Base-by-base conservation (phyloP, 257 asterid genomes). In the Osmanthus fragrans region DNA sequence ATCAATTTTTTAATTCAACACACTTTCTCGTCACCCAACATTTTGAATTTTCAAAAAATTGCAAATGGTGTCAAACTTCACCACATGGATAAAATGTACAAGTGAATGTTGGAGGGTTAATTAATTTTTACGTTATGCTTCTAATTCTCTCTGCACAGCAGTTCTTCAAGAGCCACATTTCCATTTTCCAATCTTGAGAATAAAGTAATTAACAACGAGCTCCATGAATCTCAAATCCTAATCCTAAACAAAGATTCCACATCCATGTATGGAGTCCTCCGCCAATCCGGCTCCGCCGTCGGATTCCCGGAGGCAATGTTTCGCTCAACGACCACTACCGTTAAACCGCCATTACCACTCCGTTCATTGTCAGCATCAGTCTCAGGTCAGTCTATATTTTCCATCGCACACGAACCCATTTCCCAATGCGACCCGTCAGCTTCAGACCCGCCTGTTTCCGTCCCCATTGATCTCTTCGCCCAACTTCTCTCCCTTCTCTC, bases 191-290 rank as follows among this genome's bases (percentile, higher is more conserved):
- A 68, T 76, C 11, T 37, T 37, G 40, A 37, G 40, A 7, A 37
- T 37, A 6, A 9, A 37, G 40, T 37, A 37, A 37, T 37, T 37
- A 11, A 37, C 9, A 33, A 6, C 40, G 40, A 37, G 40, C 40
- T 37, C 40, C 40, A 37, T 37, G 40, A 37, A 37, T 37, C 40
- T 7, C 40, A 71, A 64, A 71, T 47, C 75, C 45, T 39, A 40
- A 37, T 63, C 30, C 56, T 37, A 47, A 72, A 45, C 3, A 1
- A 16, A 63, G 51, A 29, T 71, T 42, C 49, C 49, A 42, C 78
- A 86, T 82, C 80, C 84, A 87, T 87, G 87, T 78, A 79, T 82
- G 92, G 89, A 76, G 82, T 71, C 79, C 81, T 77, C 84, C 81
- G 81, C 78, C 73, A 74, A 83, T 56, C 73, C 80, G 76, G 73